Evolutionary conservation across 768 basidiomycete genomes (phyloP).

Genomic region (Tulasnella sp.): DNA sequence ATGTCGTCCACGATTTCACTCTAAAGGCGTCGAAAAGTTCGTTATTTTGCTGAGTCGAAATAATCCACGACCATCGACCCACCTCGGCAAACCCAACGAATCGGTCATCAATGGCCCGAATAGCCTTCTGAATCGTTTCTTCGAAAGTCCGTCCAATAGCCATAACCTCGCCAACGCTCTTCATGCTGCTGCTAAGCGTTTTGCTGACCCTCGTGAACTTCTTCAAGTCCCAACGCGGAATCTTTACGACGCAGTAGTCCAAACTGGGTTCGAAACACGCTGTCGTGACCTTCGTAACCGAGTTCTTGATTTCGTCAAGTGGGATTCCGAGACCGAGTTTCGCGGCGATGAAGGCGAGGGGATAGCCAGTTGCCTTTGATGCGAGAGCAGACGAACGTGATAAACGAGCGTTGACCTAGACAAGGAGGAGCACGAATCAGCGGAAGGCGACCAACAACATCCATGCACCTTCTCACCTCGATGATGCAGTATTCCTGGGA

Average conservation of each 20-base stretch:
- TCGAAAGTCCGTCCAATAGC: slow-evolving; percentile 97
- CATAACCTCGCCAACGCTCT: slow-evolving; percentile 99
- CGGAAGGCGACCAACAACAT: neutral
- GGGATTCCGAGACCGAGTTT: slow-evolving; percentile 97
- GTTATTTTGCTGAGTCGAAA: neutral
- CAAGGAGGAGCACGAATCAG: neutral
- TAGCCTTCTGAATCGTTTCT: slow-evolving; percentile 98
- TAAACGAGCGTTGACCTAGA: slow-evolving; percentile 86
- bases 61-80: slow-evolving; percentile 24
- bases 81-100: slow-evolving; percentile 90
- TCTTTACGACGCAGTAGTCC: slow-evolving; percentile 97
- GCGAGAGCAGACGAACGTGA: slow-evolving; percentile 96
- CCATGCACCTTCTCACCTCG: slow-evolving; percentile 45
- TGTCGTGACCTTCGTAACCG: slow-evolving; percentile 90
- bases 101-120: slow-evolving; percentile 90
- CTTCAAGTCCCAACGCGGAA: slow-evolving; percentile 97
- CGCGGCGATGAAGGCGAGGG: slow-evolving; percentile 95
- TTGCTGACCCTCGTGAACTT: slow-evolving; percentile 94
- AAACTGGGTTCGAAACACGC: slow-evolving; percentile 98
- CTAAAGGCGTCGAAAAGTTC: slow-evolving; percentile 33
- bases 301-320: slow-evolving; percentile 95
- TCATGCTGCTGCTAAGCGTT: slow-evolving; percentile 91
- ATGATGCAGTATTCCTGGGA: slow-evolving; percentile 99
- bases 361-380: slow-evolving; percentile 97
- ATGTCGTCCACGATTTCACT: slow-evolving; percentile 84